Conservation (phyloP, 345 rosid genomes). For the Punica granatum region DNA sequence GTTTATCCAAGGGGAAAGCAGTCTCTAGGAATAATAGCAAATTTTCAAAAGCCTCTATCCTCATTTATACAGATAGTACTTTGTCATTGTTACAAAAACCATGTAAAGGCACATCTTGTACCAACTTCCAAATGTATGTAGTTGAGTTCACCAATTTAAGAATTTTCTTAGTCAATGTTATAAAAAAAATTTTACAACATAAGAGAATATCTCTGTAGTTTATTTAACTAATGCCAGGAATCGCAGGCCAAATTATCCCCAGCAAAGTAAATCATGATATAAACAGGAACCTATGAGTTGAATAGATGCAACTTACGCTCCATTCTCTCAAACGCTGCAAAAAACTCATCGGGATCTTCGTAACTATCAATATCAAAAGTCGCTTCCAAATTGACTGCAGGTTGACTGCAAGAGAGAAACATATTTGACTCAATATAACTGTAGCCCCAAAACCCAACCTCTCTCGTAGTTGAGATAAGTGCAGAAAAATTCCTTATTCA, state of each 20-base stretch:
- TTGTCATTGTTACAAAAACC: neutral
- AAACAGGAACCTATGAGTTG: neutral
- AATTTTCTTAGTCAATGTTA: neutral
- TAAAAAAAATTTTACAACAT: neutral
- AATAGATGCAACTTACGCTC: constrained; percentile 41
- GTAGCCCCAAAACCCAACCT: neutral
- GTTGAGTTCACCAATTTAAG: neutral
- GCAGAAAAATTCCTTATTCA: constrained; percentile 15
- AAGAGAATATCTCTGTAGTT: neutral
- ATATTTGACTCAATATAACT: constrained; percentile 5
- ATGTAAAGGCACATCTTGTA: neutral
- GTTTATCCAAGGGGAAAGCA: neutral
- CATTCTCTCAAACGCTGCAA: constrained; percentile 50
- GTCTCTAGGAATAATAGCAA: neutral
- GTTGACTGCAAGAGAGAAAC: constrained; percentile 39
- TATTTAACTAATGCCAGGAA: neutral
- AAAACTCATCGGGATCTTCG: constrained; percentile 62
- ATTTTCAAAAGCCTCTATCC: neutral
- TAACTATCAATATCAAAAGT: constrained; percentile 48
- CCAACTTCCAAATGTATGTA: neutral
- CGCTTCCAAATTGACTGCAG: constrained; percentile 33
- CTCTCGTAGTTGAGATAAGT: neutral
- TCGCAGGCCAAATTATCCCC: neutral
- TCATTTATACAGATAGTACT: neutral
- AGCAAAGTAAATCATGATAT: neutral